Evolutionary conservation across 2,329 filamentous ascomycete genomes (phyloP).

Genomic region (Eutypella sp.): DNA sequence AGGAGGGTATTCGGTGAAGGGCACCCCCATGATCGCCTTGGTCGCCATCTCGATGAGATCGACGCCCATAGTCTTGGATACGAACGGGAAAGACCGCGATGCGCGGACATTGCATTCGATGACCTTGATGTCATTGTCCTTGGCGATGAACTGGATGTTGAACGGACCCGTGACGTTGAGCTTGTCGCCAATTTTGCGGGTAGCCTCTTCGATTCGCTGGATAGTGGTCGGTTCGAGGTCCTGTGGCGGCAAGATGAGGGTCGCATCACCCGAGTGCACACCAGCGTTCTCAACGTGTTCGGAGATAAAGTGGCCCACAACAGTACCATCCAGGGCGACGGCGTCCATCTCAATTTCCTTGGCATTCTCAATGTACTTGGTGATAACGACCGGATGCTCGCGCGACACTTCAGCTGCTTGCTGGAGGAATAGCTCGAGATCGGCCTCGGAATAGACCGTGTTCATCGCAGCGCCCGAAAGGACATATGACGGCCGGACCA

Average conservation of each 20-base stretch:
- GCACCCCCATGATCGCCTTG: conserved; percentile 86
- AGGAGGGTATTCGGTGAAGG: conserved; percentile 76
- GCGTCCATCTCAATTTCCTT: conserved; percentile 99
- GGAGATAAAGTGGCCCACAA: conserved; percentile 94
- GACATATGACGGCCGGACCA: conserved; percentile 94
- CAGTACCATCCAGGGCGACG: conserved; percentile 81
- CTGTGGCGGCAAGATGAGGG: conserved; percentile 88
- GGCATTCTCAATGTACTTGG: conserved; percentile 98
- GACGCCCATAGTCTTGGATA: conserved; percentile 97
- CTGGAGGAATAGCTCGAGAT: conserved; percentile 80
- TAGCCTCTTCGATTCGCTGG: conserved; percentile 86
- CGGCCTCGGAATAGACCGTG: conserved; percentile 94
- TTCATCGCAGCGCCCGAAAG: conserved; percentile 98
- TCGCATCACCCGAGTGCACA: conserved; percentile 97
- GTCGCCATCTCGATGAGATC: conserved; percentile 98
- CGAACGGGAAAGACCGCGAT: conserved; percentile 94
- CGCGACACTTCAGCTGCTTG: conserved; percentile 91
- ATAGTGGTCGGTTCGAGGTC: conserved; percentile 89
- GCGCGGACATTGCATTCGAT: conserved; percentile 98
- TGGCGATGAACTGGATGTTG: conserved; percentile 99
- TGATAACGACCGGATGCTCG: conserved; percentile 96
- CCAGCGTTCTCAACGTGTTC: conserved; percentile 98
- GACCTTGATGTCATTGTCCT: conserved; percentile 99
- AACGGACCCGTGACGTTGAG: conserved; percentile 94
- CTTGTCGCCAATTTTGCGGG: conserved; percentile 87